Percentiles rank a stretch among this genome's conserved stretches.
Conservation (phyloP, 371 early-diverging fungal species). For the Rhizomucor pusillus region DNA sequence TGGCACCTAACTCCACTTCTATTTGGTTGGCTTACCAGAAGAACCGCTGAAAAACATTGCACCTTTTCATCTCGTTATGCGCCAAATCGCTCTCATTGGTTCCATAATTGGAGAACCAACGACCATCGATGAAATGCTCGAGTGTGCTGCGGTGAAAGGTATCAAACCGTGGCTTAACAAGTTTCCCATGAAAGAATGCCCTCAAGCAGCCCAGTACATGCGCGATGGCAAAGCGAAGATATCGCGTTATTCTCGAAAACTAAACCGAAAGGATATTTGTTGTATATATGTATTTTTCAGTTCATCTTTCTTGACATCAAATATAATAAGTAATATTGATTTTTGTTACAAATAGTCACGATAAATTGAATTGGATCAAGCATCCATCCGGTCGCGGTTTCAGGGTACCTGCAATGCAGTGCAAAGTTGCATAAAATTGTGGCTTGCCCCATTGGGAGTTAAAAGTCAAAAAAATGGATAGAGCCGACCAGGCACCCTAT, state of each 20-base stretch:
- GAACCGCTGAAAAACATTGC: constrained; percentile 28
- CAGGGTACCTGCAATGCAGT: not conserved
- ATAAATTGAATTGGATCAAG: too few relatives aligned
- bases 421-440: constrained; percentile 1
- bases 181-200: constrained; percentile 56
- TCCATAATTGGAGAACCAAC: constrained; percentile 64
- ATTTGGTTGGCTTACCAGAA: constrained; percentile 64
- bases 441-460: not conserved
- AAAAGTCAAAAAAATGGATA: not conserved
- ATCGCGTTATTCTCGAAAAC: constrained; percentile 60
- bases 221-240: constrained; percentile 64
- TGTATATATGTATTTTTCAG: too few relatives aligned
- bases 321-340: too few relatives aligned
- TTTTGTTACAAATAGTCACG: too few relatives aligned
- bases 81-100: constrained; percentile 54
- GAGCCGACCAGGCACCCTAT: not conserved
- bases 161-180: constrained; percentile 67
- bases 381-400: too few relatives aligned
- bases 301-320: too few relatives aligned
- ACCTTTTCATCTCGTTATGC: constrained; percentile 27
- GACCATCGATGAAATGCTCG: constrained; percentile 60
- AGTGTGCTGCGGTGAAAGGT: constrained; percentile 58
- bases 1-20: constrained; percentile 42
- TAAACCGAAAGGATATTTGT: too few relatives aligned
- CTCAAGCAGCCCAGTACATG: constrained; percentile 55